Evolutionary conservation across 257 asterid genomes (phyloP).

Genomic region (Eustoma russellianum): DNA sequence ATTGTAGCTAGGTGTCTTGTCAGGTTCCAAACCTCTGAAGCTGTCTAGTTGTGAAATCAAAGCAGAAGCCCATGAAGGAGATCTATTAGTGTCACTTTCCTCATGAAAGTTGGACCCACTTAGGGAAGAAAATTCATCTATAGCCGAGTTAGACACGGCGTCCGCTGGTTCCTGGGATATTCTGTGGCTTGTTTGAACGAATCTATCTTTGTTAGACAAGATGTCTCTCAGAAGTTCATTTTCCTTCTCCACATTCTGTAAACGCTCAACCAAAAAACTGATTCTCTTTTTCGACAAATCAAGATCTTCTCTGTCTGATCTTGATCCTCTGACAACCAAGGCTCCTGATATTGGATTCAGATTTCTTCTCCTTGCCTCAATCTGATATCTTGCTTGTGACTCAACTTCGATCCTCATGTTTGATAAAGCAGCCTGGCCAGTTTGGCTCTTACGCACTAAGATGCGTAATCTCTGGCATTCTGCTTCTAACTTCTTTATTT

Average conservation of each 20-base stretch:
- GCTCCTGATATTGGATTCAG: slow-evolving; percentile 18
- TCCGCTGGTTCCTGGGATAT: slow-evolving; percentile 9
- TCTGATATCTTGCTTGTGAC: slow-evolving; percentile 26
- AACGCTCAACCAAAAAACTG: slow-evolving; percentile 38
- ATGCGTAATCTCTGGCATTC: slow-evolving; percentile 78
- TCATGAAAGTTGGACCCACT: slow-evolving; percentile 19
- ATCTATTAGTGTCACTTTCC: slow-evolving; percentile 18
- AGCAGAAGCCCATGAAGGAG: slow-evolving; percentile 29
- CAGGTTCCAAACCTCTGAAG: slow-evolving; percentile 11
- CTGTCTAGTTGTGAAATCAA: slow-evolving; percentile 14
- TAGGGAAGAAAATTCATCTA: slow-evolving; percentile 17
- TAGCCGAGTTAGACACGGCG: slow-evolving; percentile 8
- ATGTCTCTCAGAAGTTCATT: slow-evolving; percentile 42
- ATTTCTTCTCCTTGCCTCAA: slow-evolving; percentile 29
- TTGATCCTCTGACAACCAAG: slow-evolving; percentile 15
- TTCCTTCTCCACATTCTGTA: slow-evolving; percentile 57
- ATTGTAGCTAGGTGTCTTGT: slow-evolving; percentile 19
- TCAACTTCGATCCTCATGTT: slow-evolving; percentile 35
- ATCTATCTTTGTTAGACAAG: slow-evolving; percentile 40
- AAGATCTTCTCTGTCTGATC: slow-evolving; percentile 5
- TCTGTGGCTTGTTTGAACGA: neutral
- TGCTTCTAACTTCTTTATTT: slow-evolving; percentile 64
- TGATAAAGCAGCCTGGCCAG: slow-evolving; percentile 25
- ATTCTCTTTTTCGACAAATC: slow-evolving; percentile 31
- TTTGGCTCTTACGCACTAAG: slow-evolving; percentile 45